Evolutionary conservation across 495 filamentous ascomycete genomes (phyloP).

Genomic region (Penicillium soppii): DNA sequence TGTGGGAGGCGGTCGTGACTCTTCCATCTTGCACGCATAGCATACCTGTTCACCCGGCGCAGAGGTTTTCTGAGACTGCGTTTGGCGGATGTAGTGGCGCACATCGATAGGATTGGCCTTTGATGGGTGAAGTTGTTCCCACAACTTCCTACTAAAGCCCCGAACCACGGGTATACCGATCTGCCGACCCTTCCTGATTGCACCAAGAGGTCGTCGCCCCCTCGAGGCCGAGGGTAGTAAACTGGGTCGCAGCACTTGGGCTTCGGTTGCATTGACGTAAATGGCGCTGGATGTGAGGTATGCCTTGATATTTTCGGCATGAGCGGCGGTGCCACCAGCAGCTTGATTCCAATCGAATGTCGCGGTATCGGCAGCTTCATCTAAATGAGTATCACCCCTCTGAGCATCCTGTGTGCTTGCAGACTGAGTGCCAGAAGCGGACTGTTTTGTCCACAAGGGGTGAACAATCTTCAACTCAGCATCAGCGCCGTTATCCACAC

Average conservation of each 20-base stretch:
- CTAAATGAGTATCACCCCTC: slow-evolving; percentile 12
- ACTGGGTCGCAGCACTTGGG: slow-evolving; percentile 77
- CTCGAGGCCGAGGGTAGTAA: slow-evolving; percentile 79
- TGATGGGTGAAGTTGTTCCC: slow-evolving; percentile 71
- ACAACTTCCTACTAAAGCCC: slow-evolving; percentile 75
- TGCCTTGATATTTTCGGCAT: slow-evolving; percentile 37
- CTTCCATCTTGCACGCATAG: slow-evolving; percentile 53
- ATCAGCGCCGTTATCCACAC: slow-evolving; percentile 82
- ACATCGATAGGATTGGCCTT: slow-evolving; percentile 49
- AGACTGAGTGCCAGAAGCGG: slow-evolving; percentile 33
- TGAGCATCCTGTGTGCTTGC: slow-evolving; percentile 21
- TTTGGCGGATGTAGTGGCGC: slow-evolving; percentile 49
- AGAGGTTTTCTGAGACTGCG: slow-evolving; percentile 28
- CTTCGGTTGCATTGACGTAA: slow-evolving; percentile 71
- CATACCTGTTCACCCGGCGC: slow-evolving; percentile 39
- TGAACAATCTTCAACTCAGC: slow-evolving; percentile 90
- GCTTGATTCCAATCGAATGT: slow-evolving; percentile 38
- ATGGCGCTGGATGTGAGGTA: slow-evolving; percentile 76
- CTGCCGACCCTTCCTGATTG: slow-evolving; percentile 78
- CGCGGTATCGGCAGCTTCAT: slow-evolving; percentile 4
- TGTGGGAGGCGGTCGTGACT: slow-evolving; percentile 71
- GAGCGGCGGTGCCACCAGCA: slow-evolving; percentile 36
- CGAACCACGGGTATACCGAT: slow-evolving; percentile 85
- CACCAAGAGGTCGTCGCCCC: slow-evolving; percentile 70
- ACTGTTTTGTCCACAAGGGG: slow-evolving; percentile 66